A percentile compares a stretch with the other conserved stretches of the same genome.
Evolutionary conservation across 129 eudicot genomes (phyloP).

Genomic region (Centella asiatica): DNA sequence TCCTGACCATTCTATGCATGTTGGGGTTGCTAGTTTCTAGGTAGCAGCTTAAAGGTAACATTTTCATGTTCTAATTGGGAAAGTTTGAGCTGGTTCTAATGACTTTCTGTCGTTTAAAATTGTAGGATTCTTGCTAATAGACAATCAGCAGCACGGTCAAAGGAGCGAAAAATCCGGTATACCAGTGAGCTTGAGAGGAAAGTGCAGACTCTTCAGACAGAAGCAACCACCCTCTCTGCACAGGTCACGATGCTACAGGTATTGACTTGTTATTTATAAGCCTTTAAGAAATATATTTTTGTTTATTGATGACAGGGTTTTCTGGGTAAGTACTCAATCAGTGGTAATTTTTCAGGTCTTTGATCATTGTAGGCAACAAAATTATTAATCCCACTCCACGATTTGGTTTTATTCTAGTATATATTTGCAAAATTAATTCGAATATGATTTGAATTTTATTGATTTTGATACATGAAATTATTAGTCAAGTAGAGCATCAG

Average conservation of each 20-base stretch:
- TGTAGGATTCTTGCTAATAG: slow-evolving; percentile 86
- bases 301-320: no score
- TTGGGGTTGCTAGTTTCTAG: not conserved
- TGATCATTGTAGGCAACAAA: no score
- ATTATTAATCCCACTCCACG: no score
- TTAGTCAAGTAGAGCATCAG: no score
- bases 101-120: slow-evolving; percentile 4
- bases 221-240: slow-evolving; percentile 84
- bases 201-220: slow-evolving; percentile 89
- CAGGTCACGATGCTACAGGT: slow-evolving; percentile 89
- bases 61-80: not conserved
- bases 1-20: not conserved
- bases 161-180: slow-evolving; percentile 72
- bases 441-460: no score
- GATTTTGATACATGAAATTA: no score
- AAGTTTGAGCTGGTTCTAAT: not conserved
- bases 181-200: slow-evolving; percentile 85
- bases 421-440: no score
- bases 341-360: not conserved
- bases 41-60: not conserved
- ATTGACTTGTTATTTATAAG: not conserved
- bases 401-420: no score
- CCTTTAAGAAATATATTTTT: not conserved
- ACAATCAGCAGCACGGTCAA: slow-evolving; percentile 92
- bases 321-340: no score